phyloP scores from a whole-genome alignment of 495 filamentous ascomycete species.

The Hypoxylon rickii region DNA sequence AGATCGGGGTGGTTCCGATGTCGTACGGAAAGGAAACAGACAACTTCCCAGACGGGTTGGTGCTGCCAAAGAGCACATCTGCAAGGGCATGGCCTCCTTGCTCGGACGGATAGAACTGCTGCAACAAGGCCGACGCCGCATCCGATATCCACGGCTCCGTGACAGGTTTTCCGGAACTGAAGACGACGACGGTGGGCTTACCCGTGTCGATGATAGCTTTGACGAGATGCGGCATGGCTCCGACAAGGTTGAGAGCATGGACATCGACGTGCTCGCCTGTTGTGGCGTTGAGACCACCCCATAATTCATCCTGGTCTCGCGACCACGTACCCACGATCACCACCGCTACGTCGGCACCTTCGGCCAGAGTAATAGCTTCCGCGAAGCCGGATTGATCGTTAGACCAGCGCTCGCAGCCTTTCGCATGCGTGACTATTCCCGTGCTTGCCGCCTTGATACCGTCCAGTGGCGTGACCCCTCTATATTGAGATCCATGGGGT shows the following conservation, averaged over 20 bases:
- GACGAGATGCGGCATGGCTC: constrained; percentile 69
- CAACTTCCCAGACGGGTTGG: constrained; percentile 76
- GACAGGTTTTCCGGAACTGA: constrained; percentile 70
- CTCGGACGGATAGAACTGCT: constrained; percentile 75
- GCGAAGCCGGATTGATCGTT: constrained; percentile 65
- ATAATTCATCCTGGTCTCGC: constrained; percentile 68
- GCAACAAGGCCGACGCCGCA: constrained; percentile 62
- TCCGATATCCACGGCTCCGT: constrained; percentile 69
- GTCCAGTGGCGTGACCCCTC: constrained; percentile 67
- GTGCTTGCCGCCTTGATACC: constrained; percentile 64
- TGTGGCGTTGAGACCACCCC: constrained; percentile 69
- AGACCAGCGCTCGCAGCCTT: constrained; percentile 76
- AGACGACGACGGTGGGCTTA: constrained; percentile 70
- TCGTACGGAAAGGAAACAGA: constrained; percentile 62
- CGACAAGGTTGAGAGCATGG: constrained; percentile 64
- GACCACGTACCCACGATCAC: constrained; percentile 76
- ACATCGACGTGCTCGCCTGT: constrained; percentile 75
- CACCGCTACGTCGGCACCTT: constrained; percentile 69
- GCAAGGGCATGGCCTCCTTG: constrained; percentile 78
- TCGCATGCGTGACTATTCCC: constrained; percentile 64
- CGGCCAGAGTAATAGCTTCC: constrained; percentile 64
- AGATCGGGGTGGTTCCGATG: constrained; percentile 67
- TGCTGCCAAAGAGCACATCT: constrained; percentile 80
- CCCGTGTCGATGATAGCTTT: constrained; percentile 65
- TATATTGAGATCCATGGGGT: constrained; percentile 61